Evolutionary conservation across 805 yeast species (phyloP), one percentile per base, ranked within the genome.

Genomic region (Grigorovia humatica): DNA sequence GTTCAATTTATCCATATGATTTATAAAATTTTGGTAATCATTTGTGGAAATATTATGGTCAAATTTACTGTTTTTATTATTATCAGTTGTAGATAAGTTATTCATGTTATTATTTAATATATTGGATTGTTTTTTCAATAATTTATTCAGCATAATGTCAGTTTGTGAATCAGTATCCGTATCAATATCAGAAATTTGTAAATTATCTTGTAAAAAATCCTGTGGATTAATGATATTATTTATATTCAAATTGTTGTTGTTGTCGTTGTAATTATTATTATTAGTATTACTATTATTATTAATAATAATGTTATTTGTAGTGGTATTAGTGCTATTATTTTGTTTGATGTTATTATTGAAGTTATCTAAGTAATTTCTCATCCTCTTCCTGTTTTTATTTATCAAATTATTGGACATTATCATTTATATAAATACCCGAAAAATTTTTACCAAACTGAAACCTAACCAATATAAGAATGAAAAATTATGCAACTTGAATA

Each of bases 351-450:
- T 23, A 23, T 23, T 23, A 23, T 23, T 23, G 27, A 23, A 23
- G 27, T 23, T 43, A 44, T 23, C 29, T 9, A 35, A 20, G 27
- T 48, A 43, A 30, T 45, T 46, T 41, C 51, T 45, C 18, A 17
- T 17, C 11, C 51, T 48, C 45, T 49, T 49, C 23, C 46, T 49
- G 13, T 46, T 48, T 29, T 43, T 47, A 11, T 44, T 27, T 18
- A 42, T 9, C 7, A 44, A 27, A 12, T 44, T 23, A 9, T 20
- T 15, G 9, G 35, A 15, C 46, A 44, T 44, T 9, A 20, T 42
- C 44, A 38, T 38, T 38, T 38, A 38, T 38, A 7, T 38, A 15
- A 38, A 38, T 35, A 35, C 11, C 11, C 9, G 15, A 35, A 35
- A 35, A 19, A n/a, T n/a, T n/a, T n/a, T n/a, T n/a, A n/a, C n/a